Evolutionary conservation across 83 land plant genomes (phyloP), one percentile per base, ranked within the genome.

Genomic region (Larix sibirica): DNA sequence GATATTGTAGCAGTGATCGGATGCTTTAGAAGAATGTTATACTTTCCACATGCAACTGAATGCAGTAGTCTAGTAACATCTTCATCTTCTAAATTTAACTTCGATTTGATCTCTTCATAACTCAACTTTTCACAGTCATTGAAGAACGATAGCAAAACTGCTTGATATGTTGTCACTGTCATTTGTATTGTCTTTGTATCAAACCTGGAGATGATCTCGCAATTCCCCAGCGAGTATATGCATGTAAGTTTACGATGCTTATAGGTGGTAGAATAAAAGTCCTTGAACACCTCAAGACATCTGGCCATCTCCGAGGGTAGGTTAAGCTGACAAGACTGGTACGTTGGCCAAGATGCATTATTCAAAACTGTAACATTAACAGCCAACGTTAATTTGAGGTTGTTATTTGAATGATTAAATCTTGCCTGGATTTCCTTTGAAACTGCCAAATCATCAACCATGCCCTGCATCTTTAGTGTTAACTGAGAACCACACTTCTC

Each of bases 401-500:
- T 87, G 31, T 83, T 90, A 91, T 95, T 21, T 93, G 86, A 81
- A 95, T 90, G 24, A 91, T 90, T 96, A 88, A 96, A 96, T 67
- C n/a, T 67, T 6, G 88, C 50, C 75, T 94, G 97, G 24, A 94
- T 92, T 60, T 96, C 96, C 79, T 91, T 92, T 6, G 97, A 94
- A 28, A 96, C 80, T 33, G 98, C 90, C 74, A 97, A 85, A 85
- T 97, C 99, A 0, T 92, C 94, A 9, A 97, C 16, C 58, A 97
- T 97, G 62, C 98, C 95, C 88, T 97, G 98, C 98, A 97, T 95
- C 88, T 94, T 97, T 14, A 92, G 92, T 4, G 98, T 95, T 69
- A 95, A 95, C 69, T 91, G 96, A 9, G 91, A 92, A 81, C 96
- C 99, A 91, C 94, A 97, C 94, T 93, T 63, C 92, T 47, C 92